phyloP scores from a whole-genome alignment of 768 basidiomycete species.

The Leccinum sublutescens region DNA sequence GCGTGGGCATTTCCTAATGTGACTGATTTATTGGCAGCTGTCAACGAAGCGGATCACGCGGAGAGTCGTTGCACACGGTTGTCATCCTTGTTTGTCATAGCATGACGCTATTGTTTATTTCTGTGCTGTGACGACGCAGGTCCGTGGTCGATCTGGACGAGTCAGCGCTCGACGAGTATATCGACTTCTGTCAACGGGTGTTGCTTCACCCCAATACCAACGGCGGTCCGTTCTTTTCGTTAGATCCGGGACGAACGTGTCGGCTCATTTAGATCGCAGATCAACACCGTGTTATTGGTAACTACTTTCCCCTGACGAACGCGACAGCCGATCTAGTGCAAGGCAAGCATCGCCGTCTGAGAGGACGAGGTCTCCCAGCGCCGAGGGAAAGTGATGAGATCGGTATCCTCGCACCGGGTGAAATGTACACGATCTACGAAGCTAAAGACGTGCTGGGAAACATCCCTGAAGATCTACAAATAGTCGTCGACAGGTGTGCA shows the following conservation, averaged over 20 bases:
- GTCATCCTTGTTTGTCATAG: conserved; percentile 42
- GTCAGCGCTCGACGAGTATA: conserved; percentile 57
- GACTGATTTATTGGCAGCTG: conserved; percentile 44
- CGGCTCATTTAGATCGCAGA: conserved; percentile 16
- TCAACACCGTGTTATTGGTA: conserved; percentile 34
- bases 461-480: conserved; percentile 48
- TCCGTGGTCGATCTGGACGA: conserved; percentile 51
- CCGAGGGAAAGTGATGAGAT: conserved; percentile 6
- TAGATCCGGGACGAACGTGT: conserved; percentile 12
- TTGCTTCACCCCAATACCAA: conserved; percentile 36
- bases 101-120: conserved; percentile 7
- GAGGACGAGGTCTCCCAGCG: conserved; percentile 10
- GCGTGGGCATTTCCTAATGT: conserved; percentile 56
- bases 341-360: background rate
- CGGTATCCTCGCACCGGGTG: conserved; percentile 49
- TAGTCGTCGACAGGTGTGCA: conserved; percentile 52
- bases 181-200: conserved; percentile 61
- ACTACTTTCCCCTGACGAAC: conserved; percentile 41
- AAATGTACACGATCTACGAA: conserved; percentile 61
- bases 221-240: conserved; percentile 22
- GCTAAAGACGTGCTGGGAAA: conserved; percentile 65
- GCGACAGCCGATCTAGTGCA: background rate
- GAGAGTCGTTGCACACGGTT: conserved; percentile 39
- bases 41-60: conserved; percentile 39
- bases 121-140: conserved; percentile 35